phyloP scores from a whole-genome alignment of 768 basidiomycete genomes.

The Mycena capillaripes region DNA sequence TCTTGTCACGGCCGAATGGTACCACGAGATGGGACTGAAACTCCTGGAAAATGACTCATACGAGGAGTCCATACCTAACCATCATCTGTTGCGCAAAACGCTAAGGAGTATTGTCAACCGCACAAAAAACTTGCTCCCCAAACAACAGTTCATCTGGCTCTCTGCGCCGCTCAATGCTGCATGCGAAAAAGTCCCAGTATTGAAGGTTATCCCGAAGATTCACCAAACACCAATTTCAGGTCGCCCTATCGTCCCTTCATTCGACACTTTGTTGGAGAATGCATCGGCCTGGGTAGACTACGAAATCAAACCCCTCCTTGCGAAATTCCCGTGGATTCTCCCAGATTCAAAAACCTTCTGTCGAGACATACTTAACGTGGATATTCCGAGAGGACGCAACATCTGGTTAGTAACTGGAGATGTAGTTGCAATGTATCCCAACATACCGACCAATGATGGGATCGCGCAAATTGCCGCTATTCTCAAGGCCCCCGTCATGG shows the following conservation, averaged over 20 bases:
- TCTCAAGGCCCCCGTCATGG: too few species aligned
- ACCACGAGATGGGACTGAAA: conserved; percentile 15
- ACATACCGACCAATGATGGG: too few species aligned
- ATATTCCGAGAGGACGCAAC: background rate
- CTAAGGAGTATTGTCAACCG: too few species aligned
- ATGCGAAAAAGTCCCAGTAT: background rate
- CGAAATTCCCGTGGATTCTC: background rate
- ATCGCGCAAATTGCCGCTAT: too few species aligned
- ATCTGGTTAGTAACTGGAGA: too few species aligned
- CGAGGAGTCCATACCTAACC: background rate
- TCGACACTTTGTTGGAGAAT: conserved; percentile 31
- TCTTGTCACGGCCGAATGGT: conserved; percentile 30
- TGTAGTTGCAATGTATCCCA: too few species aligned
- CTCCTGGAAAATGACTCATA: conserved; percentile 31
- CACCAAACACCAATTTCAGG: too few species aligned
- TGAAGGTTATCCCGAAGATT: too few species aligned
- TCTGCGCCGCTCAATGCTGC: background rate
- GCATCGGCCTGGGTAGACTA: conserved; percentile 33
- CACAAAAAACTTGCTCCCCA: conserved; percentile 15
- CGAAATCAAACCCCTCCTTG: conserved; percentile 29
- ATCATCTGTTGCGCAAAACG: too few species aligned
- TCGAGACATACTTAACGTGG: conserved; percentile 2
- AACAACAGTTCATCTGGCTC: background rate
- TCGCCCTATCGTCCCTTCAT: conserved; percentile 23
- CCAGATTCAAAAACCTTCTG: too few species aligned